A percentile compares a stretch with the other conserved stretches of the same genome.
phyloP scores from a whole-genome alignment of 495 filamentous ascomycete genomes.

The Hyaloscypha finlandica region DNA sequence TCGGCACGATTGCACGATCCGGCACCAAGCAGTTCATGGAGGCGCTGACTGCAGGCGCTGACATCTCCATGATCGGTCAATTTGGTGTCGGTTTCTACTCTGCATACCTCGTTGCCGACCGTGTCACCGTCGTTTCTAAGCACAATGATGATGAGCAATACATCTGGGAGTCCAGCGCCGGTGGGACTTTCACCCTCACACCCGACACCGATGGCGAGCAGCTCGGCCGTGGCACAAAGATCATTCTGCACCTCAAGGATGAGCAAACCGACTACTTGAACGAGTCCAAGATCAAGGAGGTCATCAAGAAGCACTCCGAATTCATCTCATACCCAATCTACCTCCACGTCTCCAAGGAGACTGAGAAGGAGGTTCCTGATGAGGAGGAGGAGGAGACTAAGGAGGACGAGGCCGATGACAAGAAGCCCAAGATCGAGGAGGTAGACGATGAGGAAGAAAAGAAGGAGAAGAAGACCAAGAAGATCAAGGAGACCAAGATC shows the following conservation, averaged over 20 bases:
- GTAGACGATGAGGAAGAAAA: constrained; percentile 81
- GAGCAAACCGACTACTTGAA: constrained; percentile 98
- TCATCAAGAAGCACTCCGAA: constrained; percentile 99
- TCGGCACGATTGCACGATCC: constrained; percentile 97
- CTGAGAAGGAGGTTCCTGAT: constrained; percentile 96
- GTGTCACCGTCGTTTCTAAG: constrained; percentile 93
- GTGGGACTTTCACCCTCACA: constrained; percentile 94
- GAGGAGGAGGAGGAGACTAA: constrained; percentile 83
- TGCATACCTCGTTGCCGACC: constrained; percentile 97
- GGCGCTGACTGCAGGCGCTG: constrained; percentile 94
- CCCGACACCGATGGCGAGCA: constrained; percentile 89
- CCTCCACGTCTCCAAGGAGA: constrained; percentile 98
- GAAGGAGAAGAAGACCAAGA: constrained; percentile 97
- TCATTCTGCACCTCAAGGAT: constrained; percentile 98
- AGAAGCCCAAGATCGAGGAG: constrained; percentile 85
- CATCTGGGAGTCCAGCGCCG: constrained; percentile 97
- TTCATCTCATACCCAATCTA: constrained; percentile 99
- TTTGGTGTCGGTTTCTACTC: constrained; percentile 99
- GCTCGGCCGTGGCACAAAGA: constrained; percentile 93
- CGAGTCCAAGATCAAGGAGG: constrained; percentile 99
- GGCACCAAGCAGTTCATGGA: constrained; percentile 99
- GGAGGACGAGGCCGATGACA: constrained; percentile 60
- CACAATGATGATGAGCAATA: constrained; percentile 99
- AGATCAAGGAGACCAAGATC: constrained; percentile 96
- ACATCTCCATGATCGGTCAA: constrained; percentile 99